A percentile compares a stretch with the other conserved stretches of the same genome.
These are phyloP conservation scores for Stylosanthes scabra DNA, from an alignment of 331 rosid species.

Conservation along the genomic window DNA sequence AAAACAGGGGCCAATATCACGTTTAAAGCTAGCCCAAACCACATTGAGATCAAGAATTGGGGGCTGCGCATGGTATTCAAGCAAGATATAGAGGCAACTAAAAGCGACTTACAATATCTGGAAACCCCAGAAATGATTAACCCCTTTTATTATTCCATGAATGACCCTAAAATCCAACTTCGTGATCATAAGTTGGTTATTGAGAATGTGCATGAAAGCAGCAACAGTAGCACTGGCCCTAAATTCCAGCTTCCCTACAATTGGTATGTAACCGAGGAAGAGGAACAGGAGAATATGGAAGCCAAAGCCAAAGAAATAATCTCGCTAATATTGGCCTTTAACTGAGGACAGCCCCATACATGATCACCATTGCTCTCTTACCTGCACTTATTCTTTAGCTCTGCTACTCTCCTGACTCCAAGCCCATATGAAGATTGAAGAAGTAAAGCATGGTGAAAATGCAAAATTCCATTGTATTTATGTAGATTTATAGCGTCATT, in stretches of 20 bases:
- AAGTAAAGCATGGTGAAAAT: not conserved
- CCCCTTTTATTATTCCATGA: too few species aligned
- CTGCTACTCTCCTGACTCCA: not conserved
- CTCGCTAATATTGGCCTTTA: too few species aligned
- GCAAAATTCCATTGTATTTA: too few species aligned
- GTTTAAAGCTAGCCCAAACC: not conserved
- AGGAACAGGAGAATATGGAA: slow-evolving; percentile 3
- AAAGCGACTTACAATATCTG: too few species aligned
- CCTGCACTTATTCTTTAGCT: not conserved
- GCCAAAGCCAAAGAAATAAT: not conserved
- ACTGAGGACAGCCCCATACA: too few species aligned
- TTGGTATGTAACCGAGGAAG: slow-evolving; percentile 21
- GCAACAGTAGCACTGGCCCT: too few species aligned
- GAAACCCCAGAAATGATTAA: too few species aligned
- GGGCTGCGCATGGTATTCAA: not conserved
- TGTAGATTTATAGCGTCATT: too few species aligned
- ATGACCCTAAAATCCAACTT: not conserved
- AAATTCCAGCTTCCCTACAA: slow-evolving; percentile 3
- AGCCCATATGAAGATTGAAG: not conserved
- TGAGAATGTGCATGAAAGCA: not conserved
- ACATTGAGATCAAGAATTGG: not conserved
- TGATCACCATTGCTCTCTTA: not conserved
- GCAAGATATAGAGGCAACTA: too few species aligned
- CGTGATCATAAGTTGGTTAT: not conserved
- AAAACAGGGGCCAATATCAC: not conserved